Evolutionary conservation across 352 stramenopile genomes (phyloP).

Genomic region (Phytopythium vexans): DNA sequence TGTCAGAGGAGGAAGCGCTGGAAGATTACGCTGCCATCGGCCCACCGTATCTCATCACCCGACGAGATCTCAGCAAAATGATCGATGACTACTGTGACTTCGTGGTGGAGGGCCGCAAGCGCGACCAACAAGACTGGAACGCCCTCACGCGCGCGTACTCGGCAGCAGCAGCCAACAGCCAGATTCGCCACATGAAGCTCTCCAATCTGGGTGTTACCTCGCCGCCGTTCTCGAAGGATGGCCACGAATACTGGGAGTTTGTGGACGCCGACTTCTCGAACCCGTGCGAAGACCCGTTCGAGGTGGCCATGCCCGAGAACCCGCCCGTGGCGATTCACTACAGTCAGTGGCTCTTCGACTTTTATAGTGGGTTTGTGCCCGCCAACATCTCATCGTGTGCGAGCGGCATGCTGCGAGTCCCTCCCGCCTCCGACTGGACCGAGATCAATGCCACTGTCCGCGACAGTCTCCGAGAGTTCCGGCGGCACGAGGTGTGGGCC

Average conservation of each 20-base stretch:
- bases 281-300: constrained; percentile 27
- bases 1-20: constrained; percentile 27
- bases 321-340: constrained; percentile 49
- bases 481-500: constrained; percentile 35
- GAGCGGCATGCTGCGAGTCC: constrained; percentile 35
- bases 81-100: constrained; percentile 51
- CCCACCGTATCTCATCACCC: constrained; percentile 54
- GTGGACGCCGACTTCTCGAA: constrained; percentile 27
- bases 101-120: constrained; percentile 31
- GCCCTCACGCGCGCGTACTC: constrained; percentile 54
- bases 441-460: constrained; percentile 1
- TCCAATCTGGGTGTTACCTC: constrained; percentile 40
- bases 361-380: constrained; percentile 54
- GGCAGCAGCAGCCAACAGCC: constrained; percentile 41
- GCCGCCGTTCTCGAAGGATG: constrained; percentile 16
- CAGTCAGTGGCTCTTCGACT: constrained; percentile 40
- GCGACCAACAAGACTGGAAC: constrained; percentile 35
- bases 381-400: constrained; percentile 37
- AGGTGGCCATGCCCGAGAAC: constrained; percentile 35
- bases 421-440: constrained; percentile 32
- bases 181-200: constrained; percentile 52
- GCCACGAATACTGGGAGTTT: constrained; percentile 45
- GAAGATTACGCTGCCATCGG: constrained; percentile 45
- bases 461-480: background rate
- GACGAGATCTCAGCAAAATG: constrained; percentile 35